Conservation (phyloP, 1,139 yeast genomes). For the Yarrowia galli region DNA sequence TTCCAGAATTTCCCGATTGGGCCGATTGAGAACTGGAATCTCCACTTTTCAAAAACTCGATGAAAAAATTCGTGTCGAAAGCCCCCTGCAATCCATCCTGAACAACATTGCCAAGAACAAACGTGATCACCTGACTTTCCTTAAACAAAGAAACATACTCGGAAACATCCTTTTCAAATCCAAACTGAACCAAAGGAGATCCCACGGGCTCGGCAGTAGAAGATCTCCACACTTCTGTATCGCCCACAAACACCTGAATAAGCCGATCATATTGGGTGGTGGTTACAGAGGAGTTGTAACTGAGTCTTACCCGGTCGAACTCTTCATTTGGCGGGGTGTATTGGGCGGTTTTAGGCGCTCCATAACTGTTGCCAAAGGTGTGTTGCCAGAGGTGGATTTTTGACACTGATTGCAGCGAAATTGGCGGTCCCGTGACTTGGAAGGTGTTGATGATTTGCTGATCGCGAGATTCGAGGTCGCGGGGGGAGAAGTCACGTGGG, state of each 20-base stretch:
- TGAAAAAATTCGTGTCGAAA: slow-evolving; percentile 60
- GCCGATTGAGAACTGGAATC: background rate
- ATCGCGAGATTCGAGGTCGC: no score
- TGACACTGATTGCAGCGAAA: slow-evolving; percentile 1
- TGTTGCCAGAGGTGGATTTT: slow-evolving; percentile 44
- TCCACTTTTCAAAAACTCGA: slow-evolving; percentile 58
- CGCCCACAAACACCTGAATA: slow-evolving; percentile 71
- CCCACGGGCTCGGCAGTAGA: slow-evolving; percentile 83
- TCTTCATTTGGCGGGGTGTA: slow-evolving; percentile 55
- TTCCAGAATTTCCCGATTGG: no score
- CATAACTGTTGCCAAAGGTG: slow-evolving; percentile 67
- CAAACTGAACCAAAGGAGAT: slow-evolving; percentile 51
- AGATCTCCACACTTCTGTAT: slow-evolving; percentile 80
- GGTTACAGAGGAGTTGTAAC: slow-evolving; percentile 63
- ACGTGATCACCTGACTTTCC: slow-evolving; percentile 54
- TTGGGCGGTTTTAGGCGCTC: slow-evolving; percentile 56
- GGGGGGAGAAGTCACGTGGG: background rate
- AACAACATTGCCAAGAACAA: slow-evolving; percentile 73
- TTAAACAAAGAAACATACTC: slow-evolving; percentile 62
- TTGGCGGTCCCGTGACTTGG: slow-evolving; percentile 30
- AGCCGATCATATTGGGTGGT: slow-evolving; percentile 83
- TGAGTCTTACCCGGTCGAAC: slow-evolving; percentile 68
- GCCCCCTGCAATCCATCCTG: slow-evolving; percentile 48
- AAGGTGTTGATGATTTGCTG: slow-evolving; percentile 31
- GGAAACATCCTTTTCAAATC: slow-evolving; percentile 69